phyloP scores from a whole-genome alignment of 106 monocot species.

The Cymbidium sinense region DNA sequence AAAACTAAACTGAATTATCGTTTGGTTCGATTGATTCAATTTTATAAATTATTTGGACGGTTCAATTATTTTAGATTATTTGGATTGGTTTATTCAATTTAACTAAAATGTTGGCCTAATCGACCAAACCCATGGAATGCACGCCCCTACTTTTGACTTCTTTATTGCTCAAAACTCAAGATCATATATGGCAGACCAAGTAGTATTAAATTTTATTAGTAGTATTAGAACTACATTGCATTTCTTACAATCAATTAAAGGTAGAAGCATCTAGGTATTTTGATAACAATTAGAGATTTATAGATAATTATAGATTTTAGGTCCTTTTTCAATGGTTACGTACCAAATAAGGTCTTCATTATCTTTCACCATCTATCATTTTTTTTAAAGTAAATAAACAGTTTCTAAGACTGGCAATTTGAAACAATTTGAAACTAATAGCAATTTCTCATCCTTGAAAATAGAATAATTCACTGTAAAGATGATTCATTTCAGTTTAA shows the following conservation, averaged over 20 bases:
- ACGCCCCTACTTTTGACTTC: background rate
- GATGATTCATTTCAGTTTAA: background rate
- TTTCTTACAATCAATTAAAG: background rate
- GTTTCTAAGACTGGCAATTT: background rate
- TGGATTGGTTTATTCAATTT: too few relatives aligned
- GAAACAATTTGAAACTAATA: background rate
- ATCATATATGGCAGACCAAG: background rate
- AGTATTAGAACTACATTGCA: background rate
- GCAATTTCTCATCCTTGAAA: background rate
- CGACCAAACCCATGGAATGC: too few relatives aligned
- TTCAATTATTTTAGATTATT: too few relatives aligned
- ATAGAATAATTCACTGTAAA: background rate
- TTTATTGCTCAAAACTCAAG: background rate
- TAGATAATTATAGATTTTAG: too few relatives aligned
- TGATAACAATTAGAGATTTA: background rate
- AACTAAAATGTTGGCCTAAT: too few relatives aligned
- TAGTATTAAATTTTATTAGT: background rate
- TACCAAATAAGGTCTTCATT: background rate
- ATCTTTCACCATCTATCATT: background rate
- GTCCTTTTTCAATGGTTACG: background rate
- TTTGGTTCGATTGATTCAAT: too few relatives aligned
- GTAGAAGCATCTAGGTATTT: background rate
- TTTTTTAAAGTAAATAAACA: background rate
- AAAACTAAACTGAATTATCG: too few relatives aligned
- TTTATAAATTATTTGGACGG: too few relatives aligned